Evolutionary conservation across 2,329 filamentous ascomycete genomes (phyloP).

Genomic region (Alternaria arborescens): DNA sequence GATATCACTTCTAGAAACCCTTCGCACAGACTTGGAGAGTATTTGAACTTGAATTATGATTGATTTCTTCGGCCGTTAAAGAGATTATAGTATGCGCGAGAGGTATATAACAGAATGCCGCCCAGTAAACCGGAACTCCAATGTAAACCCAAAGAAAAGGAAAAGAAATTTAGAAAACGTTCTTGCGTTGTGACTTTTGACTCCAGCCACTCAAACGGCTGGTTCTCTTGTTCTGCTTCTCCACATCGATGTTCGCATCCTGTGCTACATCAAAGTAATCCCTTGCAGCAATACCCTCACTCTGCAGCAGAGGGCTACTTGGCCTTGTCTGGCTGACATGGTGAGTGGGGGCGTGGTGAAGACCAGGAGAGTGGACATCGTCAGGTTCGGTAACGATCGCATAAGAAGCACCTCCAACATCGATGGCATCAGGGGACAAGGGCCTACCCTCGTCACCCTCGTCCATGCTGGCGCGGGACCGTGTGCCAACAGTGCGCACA

Average conservation of each 20-base stretch:
- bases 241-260: background rate
- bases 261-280: slow-evolving; percentile 8
- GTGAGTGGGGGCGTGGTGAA: background rate
- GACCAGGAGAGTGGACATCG: background rate
- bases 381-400: slow-evolving; percentile 1
- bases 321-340: slow-evolving; percentile 2
- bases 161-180: background rate
- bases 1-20: too few relatives aligned
- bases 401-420: slow-evolving; percentile 1
- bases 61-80: background rate
- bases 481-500: slow-evolving; percentile 25
- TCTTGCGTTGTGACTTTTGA: background rate
- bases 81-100: background rate
- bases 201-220: background rate
- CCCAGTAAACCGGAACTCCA: background rate
- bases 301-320: slow-evolving; percentile 1
- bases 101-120: slow-evolving; percentile 5
- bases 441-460: background rate
- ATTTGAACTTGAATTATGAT: background rate
- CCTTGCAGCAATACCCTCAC: slow-evolving; percentile 7
- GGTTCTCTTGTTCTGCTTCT: background rate
- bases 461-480: slow-evolving; percentile 1
- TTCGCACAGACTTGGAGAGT: too few relatives aligned
- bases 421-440: background rate
- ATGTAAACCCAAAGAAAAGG: background rate